Evolutionary conservation across 441 rosid species (phyloP).

Genomic region (Bruguiera hainesii): DNA sequence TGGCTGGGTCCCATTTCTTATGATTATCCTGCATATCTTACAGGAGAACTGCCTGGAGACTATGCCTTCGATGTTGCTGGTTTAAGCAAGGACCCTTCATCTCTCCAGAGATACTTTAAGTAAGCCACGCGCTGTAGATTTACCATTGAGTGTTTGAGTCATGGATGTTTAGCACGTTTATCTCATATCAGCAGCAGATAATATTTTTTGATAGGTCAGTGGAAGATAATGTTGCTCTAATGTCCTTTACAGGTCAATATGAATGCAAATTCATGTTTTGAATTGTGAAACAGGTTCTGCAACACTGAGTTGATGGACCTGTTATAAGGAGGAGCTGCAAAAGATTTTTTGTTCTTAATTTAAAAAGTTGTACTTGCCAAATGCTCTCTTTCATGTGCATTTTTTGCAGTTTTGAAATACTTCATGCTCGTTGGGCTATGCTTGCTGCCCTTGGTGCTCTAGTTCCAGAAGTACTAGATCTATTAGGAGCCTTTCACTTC

Average conservation of each 20-base stretch:
- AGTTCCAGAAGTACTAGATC: constrained; percentile 74
- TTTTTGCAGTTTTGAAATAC: constrained; percentile 84
- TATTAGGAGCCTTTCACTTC: constrained; percentile 65
- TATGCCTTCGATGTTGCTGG: constrained; percentile 92
- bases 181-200: not conserved
- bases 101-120: constrained; percentile 71
- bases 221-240: too few species aligned
- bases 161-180: not conserved
- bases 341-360: too few species aligned
- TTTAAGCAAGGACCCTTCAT: constrained; percentile 55
- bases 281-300: not conserved
- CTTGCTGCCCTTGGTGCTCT: constrained; percentile 88
- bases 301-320: too few species aligned
- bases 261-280: not conserved
- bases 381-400: constrained; percentile 28
- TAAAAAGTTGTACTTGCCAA: too few species aligned
- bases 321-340: too few species aligned
- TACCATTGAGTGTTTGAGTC: not conserved
- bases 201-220: too few species aligned
- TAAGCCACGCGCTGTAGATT: constrained; percentile 11
- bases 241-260: not conserved
- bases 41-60: constrained; percentile 86
- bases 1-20: constrained; percentile 95
- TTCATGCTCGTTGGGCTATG: constrained; percentile 99
- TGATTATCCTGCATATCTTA: constrained; percentile 66